Percentiles rank a stretch among this genome's conserved stretches.
phyloP scores from a whole-genome alignment of 495 filamentous ascomycete species.

The Darksidea phi region DNA sequence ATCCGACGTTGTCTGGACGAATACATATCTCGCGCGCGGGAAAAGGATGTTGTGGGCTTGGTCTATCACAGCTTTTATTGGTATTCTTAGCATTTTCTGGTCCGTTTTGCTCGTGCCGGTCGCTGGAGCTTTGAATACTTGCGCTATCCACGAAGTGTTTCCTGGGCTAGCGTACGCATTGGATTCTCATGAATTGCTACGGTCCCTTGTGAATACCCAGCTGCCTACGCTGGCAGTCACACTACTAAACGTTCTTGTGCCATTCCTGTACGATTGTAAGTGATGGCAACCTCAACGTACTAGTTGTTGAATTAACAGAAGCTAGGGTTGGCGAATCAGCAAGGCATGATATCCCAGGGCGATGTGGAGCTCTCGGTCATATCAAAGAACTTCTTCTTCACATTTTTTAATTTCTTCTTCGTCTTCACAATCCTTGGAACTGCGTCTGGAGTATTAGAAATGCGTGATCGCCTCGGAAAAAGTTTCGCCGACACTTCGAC shows the following conservation, averaged over 20 bases:
- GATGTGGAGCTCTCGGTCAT: constrained; percentile 95
- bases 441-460: constrained; percentile 64
- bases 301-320: not conserved
- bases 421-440: constrained; percentile 90
- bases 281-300: not conserved
- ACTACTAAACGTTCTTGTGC: constrained; percentile 81
- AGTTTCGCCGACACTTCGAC: constrained; percentile 73
- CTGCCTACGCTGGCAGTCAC: constrained; percentile 82
- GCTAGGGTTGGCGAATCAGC: constrained; percentile 71
- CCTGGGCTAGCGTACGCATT: constrained; percentile 70
- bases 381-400: constrained; percentile 99
- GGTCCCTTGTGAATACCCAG: constrained; percentile 80
- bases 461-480: constrained; percentile 68
- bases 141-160: constrained; percentile 70
- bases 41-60: constrained; percentile 73
- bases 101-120: constrained; percentile 78
- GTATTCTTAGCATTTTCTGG: constrained; percentile 84
- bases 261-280: constrained; percentile 89
- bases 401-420: constrained; percentile 98
- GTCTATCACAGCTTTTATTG: constrained; percentile 77
- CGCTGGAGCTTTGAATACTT: constrained; percentile 72
- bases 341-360: constrained; percentile 91
- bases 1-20: constrained; percentile 85
- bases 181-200: constrained; percentile 61
- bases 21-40: constrained; percentile 80